These are phyloP conservation scores for Metroxylon sagu DNA, from an alignment of 176 grass and related monocot species.

Conservation along the genomic window DNA sequence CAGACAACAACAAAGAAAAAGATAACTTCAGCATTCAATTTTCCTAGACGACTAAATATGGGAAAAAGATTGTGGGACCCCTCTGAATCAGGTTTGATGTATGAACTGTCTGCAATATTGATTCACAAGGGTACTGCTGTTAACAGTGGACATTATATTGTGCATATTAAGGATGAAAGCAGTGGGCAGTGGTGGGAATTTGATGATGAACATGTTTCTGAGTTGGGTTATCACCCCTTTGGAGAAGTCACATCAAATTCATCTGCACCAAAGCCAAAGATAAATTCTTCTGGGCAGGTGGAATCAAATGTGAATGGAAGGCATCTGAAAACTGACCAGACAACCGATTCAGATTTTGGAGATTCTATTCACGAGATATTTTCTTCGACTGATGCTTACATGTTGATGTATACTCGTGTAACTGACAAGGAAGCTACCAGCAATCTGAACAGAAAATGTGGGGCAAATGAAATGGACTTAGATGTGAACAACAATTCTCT, in stretches of 20 bases:
- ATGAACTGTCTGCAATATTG: conserved; percentile 81
- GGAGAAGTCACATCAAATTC: conserved; percentile 57
- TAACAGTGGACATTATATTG: conserved; percentile 97
- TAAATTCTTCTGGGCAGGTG: conserved; percentile 2
- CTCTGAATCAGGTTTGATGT: conserved; percentile 42
- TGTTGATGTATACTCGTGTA: conserved; percentile 84
- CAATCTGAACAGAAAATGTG: conserved; percentile 25
- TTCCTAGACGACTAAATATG: conserved; percentile 64
- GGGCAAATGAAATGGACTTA: neutral
- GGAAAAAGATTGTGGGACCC: conserved; percentile 53
- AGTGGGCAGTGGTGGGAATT: conserved; percentile 96
- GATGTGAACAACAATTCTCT: conserved; percentile 36
- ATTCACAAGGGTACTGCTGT: conserved; percentile 93
- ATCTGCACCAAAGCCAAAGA: conserved; percentile 34
- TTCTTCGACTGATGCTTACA: conserved; percentile 97
- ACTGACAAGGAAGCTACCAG: conserved; percentile 28
- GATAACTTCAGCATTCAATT: conserved; percentile 92
- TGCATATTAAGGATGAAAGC: conserved; percentile 94
- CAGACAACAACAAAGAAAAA: conserved; percentile 99
- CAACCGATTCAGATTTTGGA: conserved; percentile 16
- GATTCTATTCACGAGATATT: conserved; percentile 39
- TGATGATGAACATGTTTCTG: conserved; percentile 94
- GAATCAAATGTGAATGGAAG: conserved; percentile 32
- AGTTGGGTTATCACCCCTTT: conserved; percentile 81
- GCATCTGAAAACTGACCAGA: conserved; percentile 21